Base-by-base conservation (phyloP, 139 green algal genomes). In the Yamagishiella unicocca region DNA sequence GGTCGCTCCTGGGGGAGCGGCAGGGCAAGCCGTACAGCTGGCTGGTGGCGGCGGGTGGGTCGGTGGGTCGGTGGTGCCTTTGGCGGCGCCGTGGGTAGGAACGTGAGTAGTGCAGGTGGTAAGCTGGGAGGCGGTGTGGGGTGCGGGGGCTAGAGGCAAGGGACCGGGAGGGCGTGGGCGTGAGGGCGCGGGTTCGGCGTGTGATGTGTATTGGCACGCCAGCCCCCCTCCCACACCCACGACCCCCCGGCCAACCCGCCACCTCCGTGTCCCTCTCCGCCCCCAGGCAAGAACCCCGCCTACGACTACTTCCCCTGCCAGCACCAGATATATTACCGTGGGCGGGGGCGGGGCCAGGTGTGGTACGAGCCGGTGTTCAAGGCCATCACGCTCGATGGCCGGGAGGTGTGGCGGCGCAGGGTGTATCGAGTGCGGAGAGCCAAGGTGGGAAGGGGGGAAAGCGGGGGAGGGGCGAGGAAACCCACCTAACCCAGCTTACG, bases 291-390 rank as follows among this genome's bases (percentile, higher is more conserved):
- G 82, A 92, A 92, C 85, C 89, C 89, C 31, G 95, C 96, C 24
- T 99, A 98, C 87, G 97, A 98, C 88, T 94, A 96, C 82, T 99
- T 99, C 89, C 94, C 95, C 19, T 97, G 93, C 91, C 97, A 99
- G 87, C 94, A 95, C 83, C 93, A 96, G 89, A 82, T 97, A 1
- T 99, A 95, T 73, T 99, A 98, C 87, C 84, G 87, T 0, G 97
- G 96, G 27, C 98, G 97, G 82, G 95, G 90, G 19, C 92, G 89
- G 31, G 90, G 88, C 22, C 89, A 77, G 62, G 89, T 99, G 85
- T 85, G 89, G 89, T 97, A 97, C 85, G 92, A 96, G 67, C 95
- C 95, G 10, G 88, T 97, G 0, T 97, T 97, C 82, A 94, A 97
- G 88, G 96, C 95, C 21, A 92, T 93, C 21, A 98, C 92, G 19